Percentiles rank a stretch among this genome's conserved stretches.
phyloP scores from a whole-genome alignment of 2,329 filamentous ascomycete species.

The Aspergillus thermomutatus region DNA sequence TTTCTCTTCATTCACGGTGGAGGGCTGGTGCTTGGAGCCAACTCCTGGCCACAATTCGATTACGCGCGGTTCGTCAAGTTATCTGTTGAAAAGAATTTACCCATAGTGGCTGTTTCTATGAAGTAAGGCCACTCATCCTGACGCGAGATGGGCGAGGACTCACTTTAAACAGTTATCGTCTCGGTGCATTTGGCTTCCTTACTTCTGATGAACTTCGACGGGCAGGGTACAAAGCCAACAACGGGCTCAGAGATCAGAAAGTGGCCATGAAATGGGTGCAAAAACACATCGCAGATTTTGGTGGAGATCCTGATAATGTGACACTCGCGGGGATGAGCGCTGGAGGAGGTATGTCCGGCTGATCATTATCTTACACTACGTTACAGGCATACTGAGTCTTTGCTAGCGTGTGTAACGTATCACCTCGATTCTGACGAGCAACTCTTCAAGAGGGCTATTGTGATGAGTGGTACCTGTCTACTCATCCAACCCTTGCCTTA shows the following conservation, averaged over 20 bases:
- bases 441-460: slow-evolving; percentile 42
- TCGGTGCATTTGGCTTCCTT: slow-evolving; percentile 45
- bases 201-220: slow-evolving; percentile 48
- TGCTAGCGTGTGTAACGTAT: slow-evolving; percentile 28
- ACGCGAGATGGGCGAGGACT: not conserved
- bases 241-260: slow-evolving; percentile 49
- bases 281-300: slow-evolving; percentile 40
- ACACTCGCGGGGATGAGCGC: slow-evolving; percentile 49
- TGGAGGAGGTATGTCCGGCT: slow-evolving; percentile 36
- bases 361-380: not conserved
- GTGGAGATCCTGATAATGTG: slow-evolving; percentile 40
- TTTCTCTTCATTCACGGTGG: slow-evolving; percentile 55
- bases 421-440: slow-evolving; percentile 36
- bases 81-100: slow-evolving; percentile 41
- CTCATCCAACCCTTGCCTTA: slow-evolving; percentile 40
- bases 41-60: slow-evolving; percentile 54
- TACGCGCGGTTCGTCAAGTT: slow-evolving; percentile 44
- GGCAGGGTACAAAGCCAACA: slow-evolving; percentile 45
- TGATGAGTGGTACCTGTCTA: slow-evolving; percentile 45
- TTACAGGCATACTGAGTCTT: slow-evolving; percentile 4
- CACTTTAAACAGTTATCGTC: slow-evolving; percentile 43
- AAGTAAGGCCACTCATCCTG: slow-evolving; percentile 33
- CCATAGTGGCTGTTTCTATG: slow-evolving; percentile 46
- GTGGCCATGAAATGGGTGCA: slow-evolving; percentile 39
- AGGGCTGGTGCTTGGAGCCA: slow-evolving; percentile 49